Percentiles rank a stretch among this genome's conserved stretches.
phyloP scores from a whole-genome alignment of 805 yeast genomes.

The Monosporozyma servazzii region DNA sequence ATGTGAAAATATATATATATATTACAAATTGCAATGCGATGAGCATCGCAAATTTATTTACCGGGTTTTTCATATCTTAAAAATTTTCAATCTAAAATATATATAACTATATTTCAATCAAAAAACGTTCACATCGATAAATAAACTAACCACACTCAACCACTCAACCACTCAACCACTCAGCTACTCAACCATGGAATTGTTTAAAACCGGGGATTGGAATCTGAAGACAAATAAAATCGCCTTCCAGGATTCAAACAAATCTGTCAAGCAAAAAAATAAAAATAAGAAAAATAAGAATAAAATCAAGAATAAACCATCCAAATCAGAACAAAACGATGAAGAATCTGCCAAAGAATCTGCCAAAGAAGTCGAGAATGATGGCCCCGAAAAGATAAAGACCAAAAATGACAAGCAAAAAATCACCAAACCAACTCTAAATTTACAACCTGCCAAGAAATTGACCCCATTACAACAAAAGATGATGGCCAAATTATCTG shows the following conservation, averaged over 20 bases:
- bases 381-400: constrained; percentile 2
- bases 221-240: constrained; percentile 47
- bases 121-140: too few relatives aligned
- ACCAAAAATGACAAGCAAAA: constrained; percentile 8
- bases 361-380: background rate
- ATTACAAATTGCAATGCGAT: background rate
- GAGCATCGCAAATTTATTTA: background rate
- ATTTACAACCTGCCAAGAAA: constrained; percentile 21
- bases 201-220: constrained; percentile 83
- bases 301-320: constrained; percentile 11
- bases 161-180: too few relatives aligned
- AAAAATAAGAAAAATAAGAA: constrained; percentile 7
- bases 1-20: background rate
- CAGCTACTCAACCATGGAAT: constrained; percentile 47
- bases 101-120: too few relatives aligned
- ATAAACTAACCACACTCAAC: background rate
- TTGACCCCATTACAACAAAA: constrained; percentile 86
- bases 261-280: constrained; percentile 11
- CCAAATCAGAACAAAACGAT: background rate
- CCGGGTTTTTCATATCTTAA: background rate
- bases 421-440: constrained; percentile 7
- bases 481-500: constrained; percentile 90
- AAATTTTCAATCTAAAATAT: background rate
- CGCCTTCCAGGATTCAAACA: constrained; percentile 35
- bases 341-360: background rate